Percentiles rank a stretch among this genome's conserved stretches.
Evolutionary conservation across 1,284 basidiomycete genomes (phyloP).

Genomic region (Rhodotorula sp.): DNA sequence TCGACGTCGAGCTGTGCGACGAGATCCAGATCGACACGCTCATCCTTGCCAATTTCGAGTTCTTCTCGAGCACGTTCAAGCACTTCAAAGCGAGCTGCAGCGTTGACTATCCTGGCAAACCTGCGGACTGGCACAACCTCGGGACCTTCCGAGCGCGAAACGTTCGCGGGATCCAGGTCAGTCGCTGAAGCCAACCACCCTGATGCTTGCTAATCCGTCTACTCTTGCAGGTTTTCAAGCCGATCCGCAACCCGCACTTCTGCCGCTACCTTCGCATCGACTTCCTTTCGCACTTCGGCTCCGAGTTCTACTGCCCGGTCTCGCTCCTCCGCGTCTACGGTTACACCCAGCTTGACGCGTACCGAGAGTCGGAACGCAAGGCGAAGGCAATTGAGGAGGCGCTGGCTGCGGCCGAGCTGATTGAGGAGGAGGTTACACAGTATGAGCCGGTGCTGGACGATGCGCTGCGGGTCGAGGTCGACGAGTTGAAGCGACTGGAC

Average conservation of each 20-base stretch:
- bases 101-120: slow-evolving; percentile 41
- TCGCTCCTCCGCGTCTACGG: slow-evolving; percentile 92
- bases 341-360: slow-evolving; percentile 93
- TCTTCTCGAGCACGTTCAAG: slow-evolving; percentile 95
- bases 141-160: slow-evolving; percentile 84
- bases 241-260: slow-evolving; percentile 66
- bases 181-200: no score
- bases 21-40: slow-evolving; percentile 95
- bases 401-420: slow-evolving; percentile 42
- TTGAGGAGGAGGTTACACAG: slow-evolving; percentile 43
- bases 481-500: background rate
- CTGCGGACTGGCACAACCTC: slow-evolving; percentile 53
- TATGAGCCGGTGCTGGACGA: slow-evolving; percentile 63
- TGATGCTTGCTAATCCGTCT: no score
- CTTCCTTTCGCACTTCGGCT: slow-evolving; percentile 89
- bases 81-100: slow-evolving; percentile 69
- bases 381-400: slow-evolving; percentile 25
- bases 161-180: slow-evolving; percentile 83
- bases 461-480: slow-evolving; percentile 39
- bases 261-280: slow-evolving; percentile 93
- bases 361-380: slow-evolving; percentile 72
- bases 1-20: slow-evolving; percentile 94
- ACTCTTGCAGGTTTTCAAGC: slow-evolving; percentile 69
- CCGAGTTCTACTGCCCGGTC: slow-evolving; percentile 94
- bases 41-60: slow-evolving; percentile 95